Conservation (phyloP, 2,329 filamentous ascomycete species). For the Septoria petroselini region DNA sequence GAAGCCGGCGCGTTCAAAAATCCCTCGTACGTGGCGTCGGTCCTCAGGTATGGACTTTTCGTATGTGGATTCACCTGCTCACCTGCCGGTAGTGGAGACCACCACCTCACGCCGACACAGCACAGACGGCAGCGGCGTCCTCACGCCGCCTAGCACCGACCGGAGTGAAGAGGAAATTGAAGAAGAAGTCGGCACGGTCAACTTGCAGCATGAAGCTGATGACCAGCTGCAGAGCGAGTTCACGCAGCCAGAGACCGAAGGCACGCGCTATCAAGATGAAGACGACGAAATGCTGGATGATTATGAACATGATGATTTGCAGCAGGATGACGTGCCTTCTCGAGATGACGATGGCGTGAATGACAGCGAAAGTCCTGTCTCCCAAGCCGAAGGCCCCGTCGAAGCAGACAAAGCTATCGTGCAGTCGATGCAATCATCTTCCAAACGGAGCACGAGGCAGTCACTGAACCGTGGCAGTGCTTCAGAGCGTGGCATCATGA, state of each 20-base stretch:
- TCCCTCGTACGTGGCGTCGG: constrained; percentile 45
- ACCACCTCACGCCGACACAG: constrained; percentile 19
- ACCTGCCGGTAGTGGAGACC: constrained; percentile 16
- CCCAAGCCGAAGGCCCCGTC: constrained; percentile 11
- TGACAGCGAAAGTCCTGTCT: constrained; percentile 19
- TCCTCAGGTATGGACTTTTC: constrained; percentile 40
- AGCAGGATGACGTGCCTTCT: constrained; percentile 3
- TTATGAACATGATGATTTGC: constrained; percentile 11
- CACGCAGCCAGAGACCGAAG: constrained; percentile 31
- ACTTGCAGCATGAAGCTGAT: constrained; percentile 18
- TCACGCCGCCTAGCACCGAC: constrained; percentile 37
- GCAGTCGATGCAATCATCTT: neutral
- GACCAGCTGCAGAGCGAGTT: constrained; percentile 26
- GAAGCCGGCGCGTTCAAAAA: constrained; percentile 41
- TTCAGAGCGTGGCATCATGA: constrained; percentile 11
- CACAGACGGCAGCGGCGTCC: constrained; percentile 32
- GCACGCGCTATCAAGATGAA: constrained; percentile 25
- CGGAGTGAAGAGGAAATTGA: constrained; percentile 26
- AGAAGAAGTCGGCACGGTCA: constrained; percentile 13
- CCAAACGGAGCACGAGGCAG: neutral
- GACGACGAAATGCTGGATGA: constrained; percentile 20
- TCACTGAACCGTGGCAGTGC: neutral
- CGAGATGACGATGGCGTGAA: constrained; percentile 5
- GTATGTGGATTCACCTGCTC: constrained; percentile 40
- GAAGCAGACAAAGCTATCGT: neutral